Percentiles rank a stretch among this genome's conserved stretches.
Evolutionary conservation across 2,329 filamentous ascomycete species (phyloP).

Genomic region (Knufia fluminis): DNA sequence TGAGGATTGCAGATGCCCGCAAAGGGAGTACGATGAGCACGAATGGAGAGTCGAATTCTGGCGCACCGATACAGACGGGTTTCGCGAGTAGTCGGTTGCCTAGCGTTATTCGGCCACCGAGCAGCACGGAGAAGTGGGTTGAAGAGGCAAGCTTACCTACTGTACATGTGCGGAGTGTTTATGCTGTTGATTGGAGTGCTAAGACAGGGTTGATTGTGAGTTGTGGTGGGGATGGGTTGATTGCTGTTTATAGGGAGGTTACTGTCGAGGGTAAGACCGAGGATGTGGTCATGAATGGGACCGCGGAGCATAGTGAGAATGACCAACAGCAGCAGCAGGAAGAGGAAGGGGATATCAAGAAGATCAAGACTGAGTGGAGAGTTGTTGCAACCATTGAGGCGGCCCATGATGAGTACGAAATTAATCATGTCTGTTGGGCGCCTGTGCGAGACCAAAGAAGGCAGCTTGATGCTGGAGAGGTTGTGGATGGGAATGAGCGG

Average conservation of each 20-base stretch:
- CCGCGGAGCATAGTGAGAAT: slow-evolving; percentile 1
- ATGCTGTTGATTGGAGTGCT: slow-evolving; percentile 75
- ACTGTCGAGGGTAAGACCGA: slow-evolving; percentile 18
- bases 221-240: slow-evolving; percentile 73
- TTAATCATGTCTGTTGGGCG: slow-evolving; percentile 89
- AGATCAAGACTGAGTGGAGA: slow-evolving; percentile 53
- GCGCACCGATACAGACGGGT: slow-evolving; percentile 8
- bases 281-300: slow-evolving; percentile 22
- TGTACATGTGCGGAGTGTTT: slow-evolving; percentile 70
- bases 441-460: slow-evolving; percentile 60
- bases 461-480: slow-evolving; percentile 25
- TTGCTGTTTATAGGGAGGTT: slow-evolving; percentile 59
- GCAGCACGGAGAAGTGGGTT: slow-evolving; percentile 72
- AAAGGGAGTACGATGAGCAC: not conserved
- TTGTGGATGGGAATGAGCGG: not conserved
- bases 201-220: slow-evolving; percentile 71
- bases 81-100: slow-evolving; percentile 46
- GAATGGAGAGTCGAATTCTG: slow-evolving; percentile 1
- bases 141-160: slow-evolving; percentile 67
- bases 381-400: slow-evolving; percentile 59
- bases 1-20: slow-evolving; percentile 2
- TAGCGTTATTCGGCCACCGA: slow-evolving; percentile 72
- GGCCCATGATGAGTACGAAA: slow-evolving; percentile 84
- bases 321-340: slow-evolving; percentile 12
- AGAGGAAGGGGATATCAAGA: slow-evolving; percentile 12